Evolutionary conservation across 2,329 filamentous ascomycete species (phyloP), one percentile per base, ranked within the genome.

Genomic region (Rugonectria rugulosa): DNA sequence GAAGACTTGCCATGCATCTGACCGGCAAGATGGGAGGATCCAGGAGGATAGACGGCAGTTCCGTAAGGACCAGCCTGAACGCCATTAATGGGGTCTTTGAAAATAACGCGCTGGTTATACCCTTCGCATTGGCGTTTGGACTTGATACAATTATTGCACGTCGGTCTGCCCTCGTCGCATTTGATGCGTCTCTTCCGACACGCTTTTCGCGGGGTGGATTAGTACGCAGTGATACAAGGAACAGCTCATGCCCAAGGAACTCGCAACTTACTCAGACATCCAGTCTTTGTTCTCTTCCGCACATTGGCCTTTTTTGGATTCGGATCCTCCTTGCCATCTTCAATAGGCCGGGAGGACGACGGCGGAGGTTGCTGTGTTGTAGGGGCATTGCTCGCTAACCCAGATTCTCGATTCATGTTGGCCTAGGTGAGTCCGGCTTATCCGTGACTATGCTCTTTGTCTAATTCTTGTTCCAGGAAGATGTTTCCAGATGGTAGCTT

Each of bases 121-220:
- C 91, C 91, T 72, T 95, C 90, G 71, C 91, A 96, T 62, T 87
- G 81, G 12, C 91, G 84, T 73, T 93, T 94, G 15, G 90, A 94
- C 70, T 94, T 95, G 76, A 90, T 86, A 75, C 91, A 96, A 69
- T 96, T 96, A 68, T 83, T 87, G 75, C 91, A 95, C 23, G 83
- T 89, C 21, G 91, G 91, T 44, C 89, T 85, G 67, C 92, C 91
- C 73, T 98, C 95, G 59, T 95, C 95, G 73, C 95, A 99, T 76
- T 98, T 99, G 75, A 99, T 98, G 60, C 95, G 90, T 48, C 95
- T 88, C 75, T 91, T 94, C 61, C 95, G 89, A 76, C 95, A 99
- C 54, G 95, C 90, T 93, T 70, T 40, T 57, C 43, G 53, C 42
- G 67, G 47, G 59, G 56, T 24, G 59, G 51, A 41, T 68, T 53